These are phyloP conservation scores for Starmerella kuoi DNA, from an alignment of 805 yeast genomes.

Conservation along the genomic window DNA sequence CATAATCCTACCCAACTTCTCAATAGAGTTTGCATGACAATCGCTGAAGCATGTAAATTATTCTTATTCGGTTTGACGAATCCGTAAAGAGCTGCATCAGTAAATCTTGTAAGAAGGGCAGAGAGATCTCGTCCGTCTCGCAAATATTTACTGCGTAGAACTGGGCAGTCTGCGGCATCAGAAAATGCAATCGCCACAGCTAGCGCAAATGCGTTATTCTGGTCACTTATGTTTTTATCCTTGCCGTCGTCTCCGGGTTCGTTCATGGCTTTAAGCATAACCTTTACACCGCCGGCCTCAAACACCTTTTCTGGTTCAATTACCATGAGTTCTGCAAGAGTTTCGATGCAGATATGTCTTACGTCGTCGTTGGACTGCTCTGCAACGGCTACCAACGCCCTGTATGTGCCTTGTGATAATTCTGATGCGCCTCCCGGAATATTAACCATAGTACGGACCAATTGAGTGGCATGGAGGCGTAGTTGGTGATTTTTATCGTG, in stretches of 20 bases:
- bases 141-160: slow-evolving; percentile 37
- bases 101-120: slow-evolving; percentile 53
- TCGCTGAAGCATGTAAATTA: slow-evolving; percentile 47
- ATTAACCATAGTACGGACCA: slow-evolving; percentile 50
- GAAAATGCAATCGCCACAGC: slow-evolving; percentile 36
- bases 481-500: slow-evolving; percentile 40
- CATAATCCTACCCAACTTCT: slow-evolving; percentile 66
- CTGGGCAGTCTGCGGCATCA: slow-evolving; percentile 46
- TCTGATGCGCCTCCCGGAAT: slow-evolving; percentile 41
- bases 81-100: slow-evolving; percentile 39
- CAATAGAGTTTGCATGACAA: slow-evolving; percentile 46
- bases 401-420: slow-evolving; percentile 50
- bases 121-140: slow-evolving; percentile 53
- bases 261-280: slow-evolving; percentile 36
- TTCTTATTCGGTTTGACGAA: slow-evolving; percentile 38
- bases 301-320: slow-evolving; percentile 35
- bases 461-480: slow-evolving; percentile 63
- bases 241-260: slow-evolving; percentile 26
- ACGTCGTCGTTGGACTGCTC: slow-evolving; percentile 44
- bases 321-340: slow-evolving; percentile 40
- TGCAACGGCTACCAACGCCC: slow-evolving; percentile 52
- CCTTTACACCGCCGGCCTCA: slow-evolving; percentile 36
- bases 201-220: slow-evolving; percentile 22
- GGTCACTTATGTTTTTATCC: background rate
- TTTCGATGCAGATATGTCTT: slow-evolving; percentile 40